These are phyloP conservation scores for Eimeria necatrix DNA, from an alignment of 169 alveolate species.

Conservation along the genomic window DNA sequence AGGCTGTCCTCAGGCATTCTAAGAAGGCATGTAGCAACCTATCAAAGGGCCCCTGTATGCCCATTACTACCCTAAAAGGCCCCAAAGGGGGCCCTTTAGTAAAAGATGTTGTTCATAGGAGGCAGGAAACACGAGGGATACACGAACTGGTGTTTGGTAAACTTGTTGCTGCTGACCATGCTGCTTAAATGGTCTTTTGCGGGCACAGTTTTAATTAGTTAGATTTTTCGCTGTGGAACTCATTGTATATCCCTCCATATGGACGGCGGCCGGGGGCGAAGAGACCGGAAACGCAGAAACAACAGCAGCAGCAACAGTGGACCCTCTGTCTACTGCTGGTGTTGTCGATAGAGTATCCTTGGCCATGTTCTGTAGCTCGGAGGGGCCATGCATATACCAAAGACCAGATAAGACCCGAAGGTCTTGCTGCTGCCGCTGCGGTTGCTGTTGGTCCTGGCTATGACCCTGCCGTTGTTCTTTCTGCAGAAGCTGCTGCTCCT, in stretches of 20 bases:
- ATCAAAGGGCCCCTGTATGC: no score
- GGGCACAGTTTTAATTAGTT: not conserved
- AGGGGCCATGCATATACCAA: not conserved
- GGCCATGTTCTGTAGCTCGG: not conserved
- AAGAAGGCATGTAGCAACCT: no score
- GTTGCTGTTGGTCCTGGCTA: not conserved
- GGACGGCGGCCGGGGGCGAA: not conserved
- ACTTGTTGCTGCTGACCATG: no score
- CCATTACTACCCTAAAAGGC: no score
- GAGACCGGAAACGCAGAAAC: not conserved
- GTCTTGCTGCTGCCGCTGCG: constrained; percentile 23
- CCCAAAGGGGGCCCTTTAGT: no score
- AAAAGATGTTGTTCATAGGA: no score
- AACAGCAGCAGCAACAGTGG: not conserved
- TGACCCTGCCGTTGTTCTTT: not conserved
- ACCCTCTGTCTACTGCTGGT: not conserved
- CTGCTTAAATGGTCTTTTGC: no score
- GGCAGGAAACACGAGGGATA: no score
- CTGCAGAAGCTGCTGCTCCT: not conserved
- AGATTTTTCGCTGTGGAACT: not conserved
- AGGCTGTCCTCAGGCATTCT: no score
- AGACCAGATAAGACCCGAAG: not conserved
- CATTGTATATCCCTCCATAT: not conserved
- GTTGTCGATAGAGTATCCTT: not conserved
- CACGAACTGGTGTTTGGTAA: no score